Percentiles rank a stretch among this genome's conserved stretches.
phyloP scores from a whole-genome alignment of 176 grass and related monocot species.

The Sorghum bicolor region DNA sequence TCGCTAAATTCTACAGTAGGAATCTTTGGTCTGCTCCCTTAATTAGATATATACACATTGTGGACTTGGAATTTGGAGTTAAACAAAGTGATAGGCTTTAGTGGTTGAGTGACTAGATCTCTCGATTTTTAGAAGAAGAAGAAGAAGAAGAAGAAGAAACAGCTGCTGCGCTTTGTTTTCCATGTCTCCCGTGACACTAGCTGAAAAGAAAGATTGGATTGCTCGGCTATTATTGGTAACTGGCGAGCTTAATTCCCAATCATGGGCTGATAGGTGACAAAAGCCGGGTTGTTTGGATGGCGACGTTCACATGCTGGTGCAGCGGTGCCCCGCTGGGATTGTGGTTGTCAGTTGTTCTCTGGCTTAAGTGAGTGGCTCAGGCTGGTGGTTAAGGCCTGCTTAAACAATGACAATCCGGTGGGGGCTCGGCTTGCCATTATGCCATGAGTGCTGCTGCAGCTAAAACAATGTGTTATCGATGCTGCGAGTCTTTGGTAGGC shows the following conservation, averaged over 20 bases:
- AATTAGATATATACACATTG: constrained; percentile 6
- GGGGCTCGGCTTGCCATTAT: background rate
- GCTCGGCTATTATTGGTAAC: background rate
- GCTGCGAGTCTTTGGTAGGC: constrained; percentile 12
- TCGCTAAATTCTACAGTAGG: constrained; percentile 20
- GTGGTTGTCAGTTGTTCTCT: constrained; percentile 21
- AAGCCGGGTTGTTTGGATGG: constrained; percentile 36
- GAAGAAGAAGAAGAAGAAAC: background rate
- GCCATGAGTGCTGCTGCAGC: constrained; percentile 22
- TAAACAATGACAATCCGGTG: constrained; percentile 38
- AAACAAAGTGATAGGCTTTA: constrained; percentile 1
- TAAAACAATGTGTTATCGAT: constrained; percentile 14
- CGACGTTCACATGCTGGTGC: constrained; percentile 41
- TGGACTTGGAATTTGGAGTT: constrained; percentile 15
- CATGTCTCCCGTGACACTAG: background rate
- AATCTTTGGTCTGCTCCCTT: constrained; percentile 19
- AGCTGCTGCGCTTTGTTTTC: background rate
- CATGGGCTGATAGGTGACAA: constrained; percentile 45
- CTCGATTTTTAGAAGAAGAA: background rate
- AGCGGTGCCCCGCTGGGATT: constrained; percentile 25
- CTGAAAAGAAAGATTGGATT: background rate
- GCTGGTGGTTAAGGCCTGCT: constrained; percentile 21
- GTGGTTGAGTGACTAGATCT: constrained; percentile 18
- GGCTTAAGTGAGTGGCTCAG: constrained; percentile 4
- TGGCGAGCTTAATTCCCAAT: constrained; percentile 30